phyloP scores from a whole-genome alignment of 176 grass and related monocot genomes.

The Otatea glauca region DNA sequence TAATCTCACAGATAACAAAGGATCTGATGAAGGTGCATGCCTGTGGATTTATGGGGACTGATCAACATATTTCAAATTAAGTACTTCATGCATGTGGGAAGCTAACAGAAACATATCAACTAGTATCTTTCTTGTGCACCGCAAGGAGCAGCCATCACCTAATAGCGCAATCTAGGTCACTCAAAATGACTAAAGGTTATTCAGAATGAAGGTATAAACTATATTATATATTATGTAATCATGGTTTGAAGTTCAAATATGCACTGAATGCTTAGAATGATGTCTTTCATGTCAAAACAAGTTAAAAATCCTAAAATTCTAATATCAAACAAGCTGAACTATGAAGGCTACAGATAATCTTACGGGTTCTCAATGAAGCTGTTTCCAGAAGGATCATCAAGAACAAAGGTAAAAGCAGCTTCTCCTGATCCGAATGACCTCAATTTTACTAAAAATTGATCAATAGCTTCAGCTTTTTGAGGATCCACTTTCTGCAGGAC shows the following conservation, averaged over 20 bases:
- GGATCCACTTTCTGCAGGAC: constrained; percentile 89
- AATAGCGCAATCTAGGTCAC: background rate
- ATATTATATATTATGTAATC: background rate
- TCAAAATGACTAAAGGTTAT: constrained; percentile 12
- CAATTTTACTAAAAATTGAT: constrained; percentile 83
- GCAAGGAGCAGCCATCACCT: background rate
- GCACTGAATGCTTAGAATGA: background rate
- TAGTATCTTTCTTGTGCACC: background rate
- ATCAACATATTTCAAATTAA: constrained; percentile 10
- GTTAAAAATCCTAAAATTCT: background rate
- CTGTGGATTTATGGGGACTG: constrained; percentile 42
- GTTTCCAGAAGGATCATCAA: constrained; percentile 94
- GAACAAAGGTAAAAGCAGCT: constrained; percentile 74
- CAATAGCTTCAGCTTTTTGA: constrained; percentile 85
- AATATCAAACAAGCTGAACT: constrained; percentile 30
- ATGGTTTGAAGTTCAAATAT: background rate
- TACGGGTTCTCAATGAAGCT: constrained; percentile 96
- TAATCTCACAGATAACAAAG: constrained; percentile 73
- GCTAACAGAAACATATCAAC: background rate
- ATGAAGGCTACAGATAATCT: constrained; percentile 30
- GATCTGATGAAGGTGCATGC: constrained; percentile 71
- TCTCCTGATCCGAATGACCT: constrained; percentile 73
- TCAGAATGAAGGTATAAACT: background rate
- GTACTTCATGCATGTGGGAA: background rate
- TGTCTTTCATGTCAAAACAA: constrained; percentile 2